These are phyloP conservation scores for Trypanosomatidae sp. DNA, from an alignment of 208 protist genomes.

Conservation along the genomic window DNA sequence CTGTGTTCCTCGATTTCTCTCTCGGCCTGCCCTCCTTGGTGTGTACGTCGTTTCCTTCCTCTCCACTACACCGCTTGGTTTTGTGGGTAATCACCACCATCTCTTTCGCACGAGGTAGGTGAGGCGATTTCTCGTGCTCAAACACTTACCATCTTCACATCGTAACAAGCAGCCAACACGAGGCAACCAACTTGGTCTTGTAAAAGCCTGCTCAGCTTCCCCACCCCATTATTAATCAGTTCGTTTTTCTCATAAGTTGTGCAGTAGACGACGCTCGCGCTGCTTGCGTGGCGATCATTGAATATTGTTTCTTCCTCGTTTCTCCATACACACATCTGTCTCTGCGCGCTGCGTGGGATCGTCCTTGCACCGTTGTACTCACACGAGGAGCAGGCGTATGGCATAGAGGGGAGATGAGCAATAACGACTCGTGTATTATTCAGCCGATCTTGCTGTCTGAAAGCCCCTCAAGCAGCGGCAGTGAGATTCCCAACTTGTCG, in stretches of 20 bases:
- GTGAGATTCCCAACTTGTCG: not conserved
- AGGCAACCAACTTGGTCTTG: not conserved
- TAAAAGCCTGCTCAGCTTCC: not conserved
- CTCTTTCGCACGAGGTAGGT: not conserved
- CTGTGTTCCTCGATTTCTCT: not conserved
- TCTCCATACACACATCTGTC: not conserved
- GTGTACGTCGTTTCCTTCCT: not conserved
- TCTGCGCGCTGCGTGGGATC: not conserved
- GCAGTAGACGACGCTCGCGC: not conserved
- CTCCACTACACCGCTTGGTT: not conserved
- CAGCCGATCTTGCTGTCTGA: not conserved
- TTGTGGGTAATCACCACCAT: not conserved
- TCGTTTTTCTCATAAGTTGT: not conserved
- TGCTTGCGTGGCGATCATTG: not conserved
- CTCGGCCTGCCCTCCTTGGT: not conserved
- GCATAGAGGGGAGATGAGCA: not conserved
- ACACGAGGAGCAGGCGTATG: not conserved
- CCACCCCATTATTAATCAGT: not conserved
- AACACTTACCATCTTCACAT: not conserved
- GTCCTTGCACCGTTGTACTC: not conserved
- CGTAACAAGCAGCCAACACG: not conserved
- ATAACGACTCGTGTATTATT: not conserved
- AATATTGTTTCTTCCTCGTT: no score
- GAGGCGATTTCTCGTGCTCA: not conserved
- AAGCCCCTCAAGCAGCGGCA: not conserved